Base-by-base conservation (phyloP, 805 yeast species). In the Clavispora carvajalis region DNA sequence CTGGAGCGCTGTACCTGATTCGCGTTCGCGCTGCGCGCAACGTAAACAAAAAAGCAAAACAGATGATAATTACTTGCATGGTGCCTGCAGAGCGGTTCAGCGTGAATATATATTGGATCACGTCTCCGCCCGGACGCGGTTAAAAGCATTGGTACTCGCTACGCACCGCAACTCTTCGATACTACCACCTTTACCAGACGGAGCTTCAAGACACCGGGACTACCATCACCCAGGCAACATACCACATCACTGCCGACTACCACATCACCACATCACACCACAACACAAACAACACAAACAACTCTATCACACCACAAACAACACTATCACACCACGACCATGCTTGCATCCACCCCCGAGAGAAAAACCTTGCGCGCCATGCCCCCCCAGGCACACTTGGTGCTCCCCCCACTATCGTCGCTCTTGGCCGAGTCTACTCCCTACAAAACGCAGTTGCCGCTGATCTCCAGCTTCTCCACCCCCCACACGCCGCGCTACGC, bases 361-460 rank as follows among this genome's bases (percentile, higher is more conserved):
- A 63, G 63, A 52, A 56, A 63, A 51, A 61, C 62, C 51, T 47
- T 52, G 36, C 57, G 61, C 31, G 43, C 63, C 37, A 45, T 58
- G 13, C 18, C 31, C 7, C 19, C 19, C 12, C 31, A 15, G 31
- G 31, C 31, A 12, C 31, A 19, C 6, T 36, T 49, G 36, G 43
- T 49, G 40, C 61, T 69, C 40, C 74, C 73, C 17, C 74, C 74
- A 17, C 60, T 69, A 43, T 60, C 69, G 22, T 53, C 70, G 19
- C 53, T 68, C 22, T 54, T 63, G 37, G 49, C 41, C 37, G 38
- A 39, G 38, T 26, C 41, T 19, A 44, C 54, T 1, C 49, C 54
- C 9, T 40, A 35, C 33, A 29, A 46, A 17, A 52, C 58, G 8
- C 46, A 48, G 39, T 55, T 63, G 47, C 67, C 69, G 8, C 50